A percentile compares a stretch with the other conserved stretches of the same genome.
These are phyloP conservation scores for Cladobotryum mycophilum DNA, from an alignment of 2,329 filamentous ascomycete species.

Conservation along the genomic window DNA sequence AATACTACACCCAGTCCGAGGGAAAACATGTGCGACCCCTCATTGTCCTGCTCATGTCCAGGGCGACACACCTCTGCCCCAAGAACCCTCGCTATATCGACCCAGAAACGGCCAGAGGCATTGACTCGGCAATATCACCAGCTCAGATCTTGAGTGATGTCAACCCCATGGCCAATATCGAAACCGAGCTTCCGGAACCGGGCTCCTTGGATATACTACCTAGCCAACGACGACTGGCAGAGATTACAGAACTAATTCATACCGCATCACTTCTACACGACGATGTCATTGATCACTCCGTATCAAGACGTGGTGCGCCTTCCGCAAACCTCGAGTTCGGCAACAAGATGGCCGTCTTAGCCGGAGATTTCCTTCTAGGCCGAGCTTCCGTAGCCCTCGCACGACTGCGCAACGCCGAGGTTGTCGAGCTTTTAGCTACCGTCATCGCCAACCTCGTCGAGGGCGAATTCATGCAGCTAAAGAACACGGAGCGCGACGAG, in stretches of 20 bases:
- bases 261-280: conserved; percentile 95
- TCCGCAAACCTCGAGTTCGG: conserved; percentile 94
- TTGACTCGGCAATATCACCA: conserved; percentile 52
- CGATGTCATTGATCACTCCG: conserved; percentile 93
- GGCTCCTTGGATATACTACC: conserved; percentile 68
- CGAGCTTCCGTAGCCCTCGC: conserved; percentile 90
- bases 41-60: conserved; percentile 92
- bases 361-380: conserved; percentile 92
- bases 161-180: conserved; percentile 58
- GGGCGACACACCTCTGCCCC: conserved; percentile 77
- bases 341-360: conserved; percentile 98
- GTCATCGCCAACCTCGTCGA: conserved; percentile 97
- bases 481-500: conserved; percentile 90
- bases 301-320: conserved; percentile 73
- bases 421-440: conserved; percentile 87
- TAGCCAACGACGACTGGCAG: conserved; percentile 85
- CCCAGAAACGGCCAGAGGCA: conserved; percentile 37
- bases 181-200: conserved; percentile 30
- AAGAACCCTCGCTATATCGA: conserved; percentile 40
- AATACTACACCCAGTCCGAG: conserved; percentile 96
- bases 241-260: conserved; percentile 96
- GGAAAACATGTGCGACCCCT: conserved; percentile 95
- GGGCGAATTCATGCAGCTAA: conserved; percentile 98
- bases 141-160: conserved; percentile 63
- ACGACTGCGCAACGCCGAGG: conserved; percentile 83